Percentiles rank a stretch among this genome's conserved stretches.
Evolutionary conservation across 2,329 filamentous ascomycete genomes (phyloP).

Genomic region (Fusarium armeniacum): DNA sequence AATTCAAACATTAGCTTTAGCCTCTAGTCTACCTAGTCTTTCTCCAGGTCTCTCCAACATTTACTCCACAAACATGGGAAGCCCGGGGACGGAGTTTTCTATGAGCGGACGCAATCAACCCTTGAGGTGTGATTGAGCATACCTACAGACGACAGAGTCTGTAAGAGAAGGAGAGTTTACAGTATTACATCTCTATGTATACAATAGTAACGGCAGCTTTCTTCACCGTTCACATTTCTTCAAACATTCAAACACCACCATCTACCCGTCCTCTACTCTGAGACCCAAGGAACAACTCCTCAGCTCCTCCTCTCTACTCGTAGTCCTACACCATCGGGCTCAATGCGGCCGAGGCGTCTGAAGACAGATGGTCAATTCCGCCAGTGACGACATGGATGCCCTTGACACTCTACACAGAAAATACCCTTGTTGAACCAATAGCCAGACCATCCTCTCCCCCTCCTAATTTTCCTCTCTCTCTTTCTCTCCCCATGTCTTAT

Average conservation of each 20-base stretch:
- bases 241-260: background rate
- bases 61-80: background rate
- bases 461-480: background rate
- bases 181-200: background rate
- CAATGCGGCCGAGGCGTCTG: conserved; percentile 26
- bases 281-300: background rate
- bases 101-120: background rate
- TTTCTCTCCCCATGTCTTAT: conserved; percentile 1
- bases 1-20: conserved; percentile 1
- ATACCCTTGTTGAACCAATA: conserved; percentile 23
- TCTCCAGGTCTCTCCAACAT: conserved; percentile 19
- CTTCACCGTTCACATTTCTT: background rate
- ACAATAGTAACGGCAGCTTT: background rate
- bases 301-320: background rate
- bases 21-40: background rate
- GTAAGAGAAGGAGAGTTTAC: background rate
- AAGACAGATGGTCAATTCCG: conserved; percentile 7
- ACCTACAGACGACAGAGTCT: background rate
- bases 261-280: conserved; percentile 8
- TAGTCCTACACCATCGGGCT: conserved; percentile 9
- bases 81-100: background rate
- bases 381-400: conserved; percentile 24
- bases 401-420: background rate
- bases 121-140: background rate
- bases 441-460: conserved; percentile 10